Percentiles rank a stretch among this genome's conserved stretches.
These are phyloP conservation scores for Sanghuangporus sanghuang DNA, from an alignment of 1,284 basidiomycete genomes.

Conservation along the genomic window DNA sequence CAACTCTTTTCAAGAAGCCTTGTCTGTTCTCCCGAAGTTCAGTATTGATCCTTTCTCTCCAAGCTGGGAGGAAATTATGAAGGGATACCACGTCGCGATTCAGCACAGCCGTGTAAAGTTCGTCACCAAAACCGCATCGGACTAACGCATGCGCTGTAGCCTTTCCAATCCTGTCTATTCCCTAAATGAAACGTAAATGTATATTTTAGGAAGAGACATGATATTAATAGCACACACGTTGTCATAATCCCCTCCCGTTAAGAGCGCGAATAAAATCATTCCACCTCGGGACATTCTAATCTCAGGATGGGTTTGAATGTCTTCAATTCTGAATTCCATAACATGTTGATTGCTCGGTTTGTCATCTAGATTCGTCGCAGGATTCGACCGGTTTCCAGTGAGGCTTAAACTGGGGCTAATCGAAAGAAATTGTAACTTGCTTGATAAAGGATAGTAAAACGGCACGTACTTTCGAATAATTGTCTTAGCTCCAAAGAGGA, in stretches of 20 bases:
- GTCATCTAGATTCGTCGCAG: slow-evolving; percentile 31
- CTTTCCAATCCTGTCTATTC: slow-evolving; percentile 32
- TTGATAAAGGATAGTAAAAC: not conserved
- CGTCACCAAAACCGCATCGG: slow-evolving; percentile 37
- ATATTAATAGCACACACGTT: slow-evolving; percentile 28
- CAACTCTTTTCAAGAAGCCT: slow-evolving; percentile 34
- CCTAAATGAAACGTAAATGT: slow-evolving; percentile 24
- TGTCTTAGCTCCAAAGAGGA: slow-evolving; percentile 33
- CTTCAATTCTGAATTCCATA: slow-evolving; percentile 37
- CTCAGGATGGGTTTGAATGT: slow-evolving; percentile 29
- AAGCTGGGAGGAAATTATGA: slow-evolving; percentile 30
- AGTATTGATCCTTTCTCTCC: slow-evolving; percentile 38
- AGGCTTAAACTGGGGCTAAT: slow-evolving; percentile 40
- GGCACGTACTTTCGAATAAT: slow-evolving; percentile 31
- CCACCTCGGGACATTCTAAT: slow-evolving; percentile 45
- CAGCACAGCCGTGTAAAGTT: slow-evolving; percentile 38
- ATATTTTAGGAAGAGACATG: slow-evolving; percentile 3
- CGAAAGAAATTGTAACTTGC: not conserved
- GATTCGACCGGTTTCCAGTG: slow-evolving; percentile 37
- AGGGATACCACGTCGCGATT: slow-evolving; percentile 20
- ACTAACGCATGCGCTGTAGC: slow-evolving; percentile 33
- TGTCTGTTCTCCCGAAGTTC: slow-evolving; percentile 45
- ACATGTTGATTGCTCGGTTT: slow-evolving; percentile 37
- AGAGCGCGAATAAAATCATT: slow-evolving; percentile 58
- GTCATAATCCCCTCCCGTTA: slow-evolving; percentile 66